Evolutionary conservation across 73 alveolate genomes (phyloP).

Genomic region (Halteria grandinella): DNA sequence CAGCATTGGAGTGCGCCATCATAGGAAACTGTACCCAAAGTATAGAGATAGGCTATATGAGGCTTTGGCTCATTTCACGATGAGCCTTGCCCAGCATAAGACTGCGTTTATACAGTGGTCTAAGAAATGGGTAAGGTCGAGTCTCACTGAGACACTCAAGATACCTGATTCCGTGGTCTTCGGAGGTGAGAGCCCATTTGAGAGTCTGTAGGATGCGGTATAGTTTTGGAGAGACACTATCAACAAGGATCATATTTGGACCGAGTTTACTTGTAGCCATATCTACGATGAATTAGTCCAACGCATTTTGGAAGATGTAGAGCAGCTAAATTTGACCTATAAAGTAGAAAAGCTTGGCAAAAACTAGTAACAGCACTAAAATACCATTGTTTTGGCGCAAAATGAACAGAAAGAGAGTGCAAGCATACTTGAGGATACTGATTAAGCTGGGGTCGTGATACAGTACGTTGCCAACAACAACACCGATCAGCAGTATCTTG

Average conservation of each 20-base stretch:
- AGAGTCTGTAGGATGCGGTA: slow-evolving; percentile 61
- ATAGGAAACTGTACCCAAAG: slow-evolving; percentile 64
- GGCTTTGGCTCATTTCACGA: slow-evolving; percentile 52
- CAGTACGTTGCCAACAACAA: slow-evolving; percentile 52
- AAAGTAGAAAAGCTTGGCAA: slow-evolving; percentile 22
- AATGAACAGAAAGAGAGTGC: slow-evolving; percentile 2
- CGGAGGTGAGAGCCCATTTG: slow-evolving; percentile 62
- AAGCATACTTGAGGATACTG: not conserved
- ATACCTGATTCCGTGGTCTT: slow-evolving; percentile 57
- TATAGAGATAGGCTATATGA: slow-evolving; percentile 62
- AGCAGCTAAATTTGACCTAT: slow-evolving; percentile 37
- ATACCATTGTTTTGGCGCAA: too few species aligned
- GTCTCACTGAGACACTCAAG: slow-evolving; percentile 57
- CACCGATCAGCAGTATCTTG: slow-evolving; percentile 54
- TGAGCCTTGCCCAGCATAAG: slow-evolving; percentile 43
- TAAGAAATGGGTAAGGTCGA: slow-evolving; percentile 26
- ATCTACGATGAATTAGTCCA: slow-evolving; percentile 55
- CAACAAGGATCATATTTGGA: slow-evolving; percentile 31
- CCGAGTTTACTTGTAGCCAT: slow-evolving; percentile 28
- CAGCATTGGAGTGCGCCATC: slow-evolving; percentile 54
- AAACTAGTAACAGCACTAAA: too few species aligned
- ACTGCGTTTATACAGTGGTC: slow-evolving; percentile 41
- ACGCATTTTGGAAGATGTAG: slow-evolving; percentile 14
- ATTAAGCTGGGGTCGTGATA: slow-evolving; percentile 19
- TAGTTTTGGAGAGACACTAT: slow-evolving; percentile 54